Base-by-base conservation (phyloP, 2,329 filamentous ascomycete species). In the Talaromyces atroroseus region DNA sequence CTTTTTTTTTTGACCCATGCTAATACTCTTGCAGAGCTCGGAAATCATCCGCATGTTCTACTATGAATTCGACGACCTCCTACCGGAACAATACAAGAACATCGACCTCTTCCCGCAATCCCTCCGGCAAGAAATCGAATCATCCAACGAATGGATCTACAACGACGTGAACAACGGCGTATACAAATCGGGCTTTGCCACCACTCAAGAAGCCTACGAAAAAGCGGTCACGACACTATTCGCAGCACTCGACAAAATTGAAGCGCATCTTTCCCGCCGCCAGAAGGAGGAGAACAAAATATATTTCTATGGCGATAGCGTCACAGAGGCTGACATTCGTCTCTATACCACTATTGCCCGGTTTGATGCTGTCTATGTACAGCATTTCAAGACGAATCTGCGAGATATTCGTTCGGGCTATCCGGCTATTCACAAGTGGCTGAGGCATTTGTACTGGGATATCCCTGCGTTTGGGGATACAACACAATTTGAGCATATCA, bases 401-500 rank as follows among this genome's bases (percentile, higher is more conserved):
- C 81, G 86, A 23, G 90, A 95, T 71, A 92, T 95, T 67, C 82
- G 91, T 44, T 86, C 83, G 7, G 90, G 90, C 1, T 96, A 94
- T 70, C 92, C 92, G 26, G 77, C 80, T 51, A 75, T 95, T 58
- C 89, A 96, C 76, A 77, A 76, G 58, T 96, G 92, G 91, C 73
- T 96, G 75, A 81, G 89, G 55, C 81, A 86, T 66, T 75, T 95
- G 64, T 96, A 96, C 77, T 96, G 91, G 91, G 86, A 87, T 63
- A 71, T 84, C 23, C 78, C 84, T 0, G 90, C 90, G 2, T 96
- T 95, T 76, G 77, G 78, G 61, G 83, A 88, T 52, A 94, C 91
- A 59, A 95, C 92, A 21, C 83, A 96, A 72, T 96, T 95, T 71
- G 83, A 95, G 71, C 94, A 99, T 75, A 97, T 97, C 77, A 96